Evolutionary conservation across 2,329 filamentous ascomycete genomes (phyloP), one percentile per base, ranked within the genome.

Genomic region (Xylogone sp.): DNA sequence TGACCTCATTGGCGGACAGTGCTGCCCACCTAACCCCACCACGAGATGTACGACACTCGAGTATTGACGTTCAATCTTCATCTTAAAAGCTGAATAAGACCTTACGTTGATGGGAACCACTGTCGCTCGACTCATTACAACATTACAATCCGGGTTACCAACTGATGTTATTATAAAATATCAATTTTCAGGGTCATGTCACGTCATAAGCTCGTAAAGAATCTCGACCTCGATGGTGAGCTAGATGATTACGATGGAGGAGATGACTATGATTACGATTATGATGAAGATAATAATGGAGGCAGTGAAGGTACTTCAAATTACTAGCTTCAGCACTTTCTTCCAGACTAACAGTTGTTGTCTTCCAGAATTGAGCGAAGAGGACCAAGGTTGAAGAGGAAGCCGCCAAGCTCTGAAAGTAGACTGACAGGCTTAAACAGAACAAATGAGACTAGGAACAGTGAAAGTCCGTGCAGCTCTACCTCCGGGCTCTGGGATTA

Each of bases 391-490:
- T 65, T 47, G 13, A 16, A 39, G 34, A 16, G 34, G n/a, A 39
- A 18, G 12, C n/a, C n/a, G 4, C 7, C 10, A 19, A 49, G 24
- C 13, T 21, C 50, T 22, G 13, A 21, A 5, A 20, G 13, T 20
- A 27, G 34, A 18, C n/a, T 39, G n/a, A 7, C 13, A 16, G 13
- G n/a, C 5, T 16, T 12, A n/a, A 12, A 66, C 69, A 65, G 75
- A 78, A 57, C 73, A 79, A 55, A 80, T 95, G 79, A 77, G 78
- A 39, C 69, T 80, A 39, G 86, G 84, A 47, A 90, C 86, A 1
- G 74, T 77, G 39, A 77, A 85, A 57, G 87, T 95, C 31, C 78
- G 82, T 53, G 75, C 76, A 55, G 77, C 79, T 8, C 74, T 96
- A n/a, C 86, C 83, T 6, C 68, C 72, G 9, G 75, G 79, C 76